Base-by-base conservation (phyloP, 768 basidiomycete genomes). In the Panaeolus cyanescens region DNA sequence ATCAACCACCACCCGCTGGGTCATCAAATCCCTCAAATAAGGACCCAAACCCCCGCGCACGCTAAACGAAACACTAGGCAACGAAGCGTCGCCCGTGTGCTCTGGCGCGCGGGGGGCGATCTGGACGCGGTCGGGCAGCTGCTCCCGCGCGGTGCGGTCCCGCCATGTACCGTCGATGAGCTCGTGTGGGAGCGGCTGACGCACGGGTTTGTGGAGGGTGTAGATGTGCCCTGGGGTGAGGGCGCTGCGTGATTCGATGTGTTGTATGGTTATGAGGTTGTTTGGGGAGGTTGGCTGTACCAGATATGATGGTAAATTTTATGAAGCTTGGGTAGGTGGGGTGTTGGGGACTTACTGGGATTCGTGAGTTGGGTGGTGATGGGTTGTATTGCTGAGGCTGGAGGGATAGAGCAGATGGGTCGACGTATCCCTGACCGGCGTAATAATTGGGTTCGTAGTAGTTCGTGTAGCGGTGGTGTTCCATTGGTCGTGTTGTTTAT, bases 41-140 rank as follows among this genome's bases (percentile, higher is more conserved):
- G 69, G 70, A 5, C 69, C 71, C 1, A 64, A 67, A 15, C 59
- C 63, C 17, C 71, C 71, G n/a, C 63, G 25, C 9, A 64, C 65
- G 25, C 54, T 62, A 63, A 75, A 72, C 13, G 57, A 32, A 40
- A 73, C 64, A 55, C 62, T 64, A 0, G 55, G 53, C 42, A 67
- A 9, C 8, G 64, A 54, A 1, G 67, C 65, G 10, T 32, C 22
- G 8, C 64, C 67, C 3, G 10, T 19, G 56, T 64, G 60, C 12
- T 66, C 64, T 5, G 59, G 60, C 13, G 32, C 34, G 7, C 70
- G 67, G 3, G 67, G 67, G 3, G 66, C 36, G 59, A 62, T 67
- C 19, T 57, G 36, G 30, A 67, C 63, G 19, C 57, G 34, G 54
- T 62, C 59, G 7, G 25, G 45, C 5, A 9, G 45, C 30, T 50